phyloP scores from a whole-genome alignment of 495 filamentous ascomycete genomes.

The Lasiosphaeriaceae sp. region DNA sequence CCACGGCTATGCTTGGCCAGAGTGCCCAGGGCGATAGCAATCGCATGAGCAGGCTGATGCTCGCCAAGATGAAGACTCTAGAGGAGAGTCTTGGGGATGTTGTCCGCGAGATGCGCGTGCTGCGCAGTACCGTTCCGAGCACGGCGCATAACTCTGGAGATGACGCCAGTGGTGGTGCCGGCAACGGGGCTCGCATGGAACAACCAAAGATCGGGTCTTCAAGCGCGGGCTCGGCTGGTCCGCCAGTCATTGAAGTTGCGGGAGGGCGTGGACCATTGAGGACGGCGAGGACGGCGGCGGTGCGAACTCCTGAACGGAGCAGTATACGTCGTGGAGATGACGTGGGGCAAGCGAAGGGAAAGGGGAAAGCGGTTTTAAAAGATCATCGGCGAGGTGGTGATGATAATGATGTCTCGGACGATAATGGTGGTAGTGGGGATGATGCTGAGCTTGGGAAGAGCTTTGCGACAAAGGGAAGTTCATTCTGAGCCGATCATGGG shows the following conservation, averaged over 20 bases:
- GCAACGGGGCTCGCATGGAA: not conserved
- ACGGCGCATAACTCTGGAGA: constrained; percentile 38
- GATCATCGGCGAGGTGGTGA: too few relatives aligned
- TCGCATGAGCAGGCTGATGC: constrained; percentile 72
- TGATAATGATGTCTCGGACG: not conserved
- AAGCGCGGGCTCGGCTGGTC: constrained; percentile 8
- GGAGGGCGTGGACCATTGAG: constrained; percentile 3
- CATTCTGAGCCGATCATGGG: constrained; percentile 17
- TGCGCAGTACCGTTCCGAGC: constrained; percentile 40
- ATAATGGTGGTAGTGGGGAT: constrained; percentile 18
- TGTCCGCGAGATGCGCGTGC: constrained; percentile 74
- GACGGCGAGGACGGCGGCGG: constrained; percentile 13
- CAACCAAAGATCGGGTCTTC: not conserved
- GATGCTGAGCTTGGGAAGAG: constrained; percentile 1
- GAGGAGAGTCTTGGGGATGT: constrained; percentile 84
- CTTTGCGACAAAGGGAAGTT: constrained; percentile 24
- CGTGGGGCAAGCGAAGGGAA: constrained; percentile 14
- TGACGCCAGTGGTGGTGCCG: constrained; percentile 23
- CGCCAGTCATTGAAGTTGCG: constrained; percentile 19
- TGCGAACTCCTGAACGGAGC: constrained; percentile 8
- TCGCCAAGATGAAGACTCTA: constrained; percentile 87
- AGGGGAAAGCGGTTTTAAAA: constrained; percentile 21
- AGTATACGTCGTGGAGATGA: not conserved
- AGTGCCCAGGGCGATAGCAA: constrained; percentile 52
- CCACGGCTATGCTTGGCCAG: constrained; percentile 43